phyloP scores from a whole-genome alignment of 495 filamentous ascomycete species.

The Hypoxylon trugodes region DNA sequence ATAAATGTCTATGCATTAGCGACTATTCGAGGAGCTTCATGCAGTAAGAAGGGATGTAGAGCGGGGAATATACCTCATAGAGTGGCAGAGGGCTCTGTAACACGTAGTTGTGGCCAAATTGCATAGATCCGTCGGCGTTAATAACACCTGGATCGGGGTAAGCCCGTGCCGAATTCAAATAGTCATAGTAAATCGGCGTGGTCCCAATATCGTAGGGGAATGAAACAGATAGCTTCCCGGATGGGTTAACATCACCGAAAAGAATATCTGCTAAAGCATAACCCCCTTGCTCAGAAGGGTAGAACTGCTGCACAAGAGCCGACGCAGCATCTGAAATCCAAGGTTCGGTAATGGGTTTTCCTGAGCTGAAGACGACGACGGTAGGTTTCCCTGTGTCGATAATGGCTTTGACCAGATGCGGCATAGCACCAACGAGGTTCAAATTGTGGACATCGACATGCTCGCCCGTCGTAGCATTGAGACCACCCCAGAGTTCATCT shows the following conservation, averaged over 20 bases:
- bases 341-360: conserved; percentile 73
- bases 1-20: too few relatives aligned
- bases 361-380: conserved; percentile 72
- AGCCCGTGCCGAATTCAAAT: conserved; percentile 69
- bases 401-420: conserved; percentile 68
- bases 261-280: conserved; percentile 80
- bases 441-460: conserved; percentile 70
- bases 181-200: conserved; percentile 74
- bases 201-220: conserved; percentile 70
- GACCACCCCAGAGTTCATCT: conserved; percentile 68
- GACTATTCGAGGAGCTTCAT: too few relatives aligned
- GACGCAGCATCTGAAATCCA: conserved; percentile 69
- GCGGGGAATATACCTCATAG: conserved; percentile 62
- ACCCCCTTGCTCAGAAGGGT: conserved; percentile 77
- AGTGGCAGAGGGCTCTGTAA: conserved; percentile 63
- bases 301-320: conserved; percentile 75
- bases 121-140: conserved; percentile 64
- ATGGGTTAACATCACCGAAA: conserved; percentile 84
- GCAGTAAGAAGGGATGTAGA: too few relatives aligned
- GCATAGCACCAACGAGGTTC: conserved; percentile 74
- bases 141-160: conserved; percentile 58
- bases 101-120: conserved; percentile 73
- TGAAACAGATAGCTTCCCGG: conserved; percentile 68
- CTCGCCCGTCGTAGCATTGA: conserved; percentile 78
- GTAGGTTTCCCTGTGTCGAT: conserved; percentile 72